These are phyloP conservation scores for Fraxinus quadrangulata DNA, from an alignment of 257 asterid genomes.

Conservation along the genomic window DNA sequence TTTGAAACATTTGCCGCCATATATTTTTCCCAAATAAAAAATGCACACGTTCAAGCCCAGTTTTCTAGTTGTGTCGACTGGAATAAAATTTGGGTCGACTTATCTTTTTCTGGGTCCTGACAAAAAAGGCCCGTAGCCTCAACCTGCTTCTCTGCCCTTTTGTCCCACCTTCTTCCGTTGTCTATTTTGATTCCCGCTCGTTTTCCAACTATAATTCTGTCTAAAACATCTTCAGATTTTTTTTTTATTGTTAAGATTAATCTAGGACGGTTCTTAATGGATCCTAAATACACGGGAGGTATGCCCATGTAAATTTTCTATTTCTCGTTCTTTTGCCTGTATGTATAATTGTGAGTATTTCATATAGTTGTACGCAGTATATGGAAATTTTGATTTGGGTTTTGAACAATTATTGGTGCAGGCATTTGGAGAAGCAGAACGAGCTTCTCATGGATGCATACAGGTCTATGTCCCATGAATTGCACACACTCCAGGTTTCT, in stretches of 20 bases:
- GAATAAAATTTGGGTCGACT: no score
- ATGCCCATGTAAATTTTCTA: constrained; percentile 38
- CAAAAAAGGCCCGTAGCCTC: neutral
- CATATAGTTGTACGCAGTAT: neutral
- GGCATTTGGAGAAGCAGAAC: constrained; percentile 82
- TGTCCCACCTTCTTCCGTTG: neutral
- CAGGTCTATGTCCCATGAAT: constrained; percentile 69
- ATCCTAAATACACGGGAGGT: constrained; percentile 55
- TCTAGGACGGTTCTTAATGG: constrained; percentile 34
- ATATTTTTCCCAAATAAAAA: no score
- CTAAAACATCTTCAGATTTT: neutral
- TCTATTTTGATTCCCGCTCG: neutral
- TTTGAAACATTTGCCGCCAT: no score
- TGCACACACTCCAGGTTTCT: constrained; percentile 75
- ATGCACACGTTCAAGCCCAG: no score
- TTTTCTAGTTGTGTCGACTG: no score
- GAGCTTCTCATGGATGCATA: constrained; percentile 67
- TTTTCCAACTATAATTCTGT: no score
- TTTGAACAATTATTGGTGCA: constrained; percentile 27
- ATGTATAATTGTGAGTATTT: neutral
- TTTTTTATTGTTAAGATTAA: neutral
- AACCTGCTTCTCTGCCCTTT: neutral
- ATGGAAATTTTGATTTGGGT: neutral
- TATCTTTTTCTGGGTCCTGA: no score
- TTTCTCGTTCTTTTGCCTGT: neutral